phyloP scores from a whole-genome alignment of 768 basidiomycete species.

The Boletus sensibilis region DNA sequence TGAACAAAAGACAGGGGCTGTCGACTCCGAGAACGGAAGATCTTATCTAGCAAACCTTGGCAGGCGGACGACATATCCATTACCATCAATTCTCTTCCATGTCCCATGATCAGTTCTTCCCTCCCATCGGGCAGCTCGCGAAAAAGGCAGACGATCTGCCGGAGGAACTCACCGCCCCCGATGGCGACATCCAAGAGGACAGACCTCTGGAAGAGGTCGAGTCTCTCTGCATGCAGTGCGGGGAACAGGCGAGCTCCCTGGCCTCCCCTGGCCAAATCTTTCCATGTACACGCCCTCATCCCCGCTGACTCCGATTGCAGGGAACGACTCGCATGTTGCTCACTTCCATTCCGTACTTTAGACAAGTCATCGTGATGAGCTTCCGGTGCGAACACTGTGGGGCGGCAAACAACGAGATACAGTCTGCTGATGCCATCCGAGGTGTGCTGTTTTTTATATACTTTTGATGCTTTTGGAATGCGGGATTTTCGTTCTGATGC shows the following conservation, averaged over 20 bases:
- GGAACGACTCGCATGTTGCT: constrained; percentile 86
- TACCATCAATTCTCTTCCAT: constrained; percentile 10
- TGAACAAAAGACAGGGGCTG: constrained; percentile 4
- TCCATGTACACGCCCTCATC: background rate
- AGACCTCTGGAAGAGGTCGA: constrained; percentile 79
- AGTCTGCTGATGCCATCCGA: constrained; percentile 83
- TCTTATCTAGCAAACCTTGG: background rate
- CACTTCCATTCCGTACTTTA: constrained; percentile 93
- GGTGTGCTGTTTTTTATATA: constrained; percentile 52
- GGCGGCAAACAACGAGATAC: constrained; percentile 86
- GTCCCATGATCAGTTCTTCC: constrained; percentile 45
- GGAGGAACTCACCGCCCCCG: constrained; percentile 26
- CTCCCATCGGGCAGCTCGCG: constrained; percentile 56
- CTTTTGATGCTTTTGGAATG: background rate
- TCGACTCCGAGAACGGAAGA: constrained; percentile 1
- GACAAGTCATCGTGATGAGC: constrained; percentile 93
- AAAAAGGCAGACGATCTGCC: constrained; percentile 41
- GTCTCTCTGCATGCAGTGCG: constrained; percentile 92
- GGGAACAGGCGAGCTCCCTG: constrained; percentile 67
- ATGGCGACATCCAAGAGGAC: constrained; percentile 38
- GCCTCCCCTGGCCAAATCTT: background rate
- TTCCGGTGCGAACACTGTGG: constrained; percentile 97
- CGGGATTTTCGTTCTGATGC: background rate
- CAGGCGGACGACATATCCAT: background rate
- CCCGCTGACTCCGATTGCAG: constrained; percentile 44